phyloP scores from a whole-genome alignment of 2,329 filamentous ascomycete species.

The Aspergillus costaricaensis region DNA sequence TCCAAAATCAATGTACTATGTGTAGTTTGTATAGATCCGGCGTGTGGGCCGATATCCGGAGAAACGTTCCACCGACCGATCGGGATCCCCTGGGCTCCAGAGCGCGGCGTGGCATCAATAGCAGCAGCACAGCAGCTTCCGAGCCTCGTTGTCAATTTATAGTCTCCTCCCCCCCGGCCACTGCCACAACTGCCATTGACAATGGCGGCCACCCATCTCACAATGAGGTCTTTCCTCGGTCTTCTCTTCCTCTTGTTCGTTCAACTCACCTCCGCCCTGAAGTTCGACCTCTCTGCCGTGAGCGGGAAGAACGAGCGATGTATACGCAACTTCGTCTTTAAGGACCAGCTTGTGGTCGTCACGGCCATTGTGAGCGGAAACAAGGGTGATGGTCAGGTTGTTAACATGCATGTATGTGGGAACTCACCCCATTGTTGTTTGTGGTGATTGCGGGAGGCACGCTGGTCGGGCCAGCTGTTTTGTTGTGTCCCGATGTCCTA shows the following conservation, averaged over 20 bases:
- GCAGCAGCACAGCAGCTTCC: slow-evolving; percentile 28
- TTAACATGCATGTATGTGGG: slow-evolving; percentile 82
- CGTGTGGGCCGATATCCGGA: slow-evolving; percentile 6
- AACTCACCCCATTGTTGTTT: not conserved
- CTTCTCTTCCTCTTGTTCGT: slow-evolving; percentile 39
- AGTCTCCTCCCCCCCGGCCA: slow-evolving; percentile 18
- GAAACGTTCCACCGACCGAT: not conserved
- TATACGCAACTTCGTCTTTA: slow-evolving; percentile 91
- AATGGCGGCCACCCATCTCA: slow-evolving; percentile 35
- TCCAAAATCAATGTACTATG: too few relatives aligned
- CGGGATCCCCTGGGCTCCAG: slow-evolving; percentile 21
- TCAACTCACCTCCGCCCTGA: slow-evolving; percentile 65
- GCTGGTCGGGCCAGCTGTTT: not conserved
- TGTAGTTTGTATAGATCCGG: not conserved
- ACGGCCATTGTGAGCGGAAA: slow-evolving; percentile 84
- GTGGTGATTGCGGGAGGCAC: not conserved
- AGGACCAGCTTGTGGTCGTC: slow-evolving; percentile 92
- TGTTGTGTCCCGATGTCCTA: not conserved
- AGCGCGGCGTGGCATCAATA: slow-evolving; percentile 41
- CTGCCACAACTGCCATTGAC: slow-evolving; percentile 21
- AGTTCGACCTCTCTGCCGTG: slow-evolving; percentile 83
- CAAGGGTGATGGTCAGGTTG: slow-evolving; percentile 85
- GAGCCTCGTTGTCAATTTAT: slow-evolving; percentile 24
- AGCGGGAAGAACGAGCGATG: slow-evolving; percentile 76
- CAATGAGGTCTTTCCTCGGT: slow-evolving; percentile 33